These are phyloP conservation scores for Linnemannia exigua DNA, from an alignment of 192 early-diverging fungal genomes.

Conservation along the genomic window DNA sequence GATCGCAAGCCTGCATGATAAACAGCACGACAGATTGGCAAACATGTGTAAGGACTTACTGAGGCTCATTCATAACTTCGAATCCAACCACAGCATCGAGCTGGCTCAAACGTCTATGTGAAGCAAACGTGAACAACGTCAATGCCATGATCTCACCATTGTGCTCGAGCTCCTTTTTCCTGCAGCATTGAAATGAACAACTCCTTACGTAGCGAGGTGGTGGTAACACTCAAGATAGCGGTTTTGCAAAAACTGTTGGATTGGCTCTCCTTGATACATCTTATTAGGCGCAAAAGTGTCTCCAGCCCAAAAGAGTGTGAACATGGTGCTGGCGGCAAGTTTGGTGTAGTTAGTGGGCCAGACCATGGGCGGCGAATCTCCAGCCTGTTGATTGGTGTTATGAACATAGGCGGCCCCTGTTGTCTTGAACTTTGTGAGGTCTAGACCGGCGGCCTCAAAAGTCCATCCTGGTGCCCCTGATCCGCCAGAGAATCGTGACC, in stretches of 20 bases:
- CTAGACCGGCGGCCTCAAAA: conserved; percentile 84
- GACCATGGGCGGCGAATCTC: conserved; percentile 69
- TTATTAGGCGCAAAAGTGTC: conserved; percentile 78
- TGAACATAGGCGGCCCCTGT: conserved; percentile 88
- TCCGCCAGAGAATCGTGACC: conserved; percentile 84
- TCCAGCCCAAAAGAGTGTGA: conserved; percentile 86
- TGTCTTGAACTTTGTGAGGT: conserved; percentile 78
- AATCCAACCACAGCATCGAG: conserved; percentile 80
- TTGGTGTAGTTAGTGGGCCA: conserved; percentile 95
- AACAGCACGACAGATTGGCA: not conserved
- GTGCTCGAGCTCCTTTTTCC: not conserved
- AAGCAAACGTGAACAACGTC: not conserved
- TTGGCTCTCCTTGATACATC: conserved; percentile 70
- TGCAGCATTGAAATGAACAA: not conserved
- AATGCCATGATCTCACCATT: not conserved
- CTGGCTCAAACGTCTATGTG: conserved; percentile 69
- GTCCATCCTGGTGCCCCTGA: conserved; percentile 91
- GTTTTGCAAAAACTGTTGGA: conserved; percentile 78
- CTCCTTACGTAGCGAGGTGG: conserved; percentile 72
- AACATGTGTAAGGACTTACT: conserved; percentile 41
- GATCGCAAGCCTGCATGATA: conserved; percentile 28
- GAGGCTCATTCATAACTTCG: conserved; percentile 86
- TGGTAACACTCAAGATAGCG: conserved; percentile 74
- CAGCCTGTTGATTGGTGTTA: conserved; percentile 64
- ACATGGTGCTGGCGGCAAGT: conserved; percentile 86